Evolutionary conservation across 2,329 filamentous ascomycete genomes (phyloP), one percentile per base, ranked within the genome.

Genomic region (Pyrenochaeta sp.): DNA sequence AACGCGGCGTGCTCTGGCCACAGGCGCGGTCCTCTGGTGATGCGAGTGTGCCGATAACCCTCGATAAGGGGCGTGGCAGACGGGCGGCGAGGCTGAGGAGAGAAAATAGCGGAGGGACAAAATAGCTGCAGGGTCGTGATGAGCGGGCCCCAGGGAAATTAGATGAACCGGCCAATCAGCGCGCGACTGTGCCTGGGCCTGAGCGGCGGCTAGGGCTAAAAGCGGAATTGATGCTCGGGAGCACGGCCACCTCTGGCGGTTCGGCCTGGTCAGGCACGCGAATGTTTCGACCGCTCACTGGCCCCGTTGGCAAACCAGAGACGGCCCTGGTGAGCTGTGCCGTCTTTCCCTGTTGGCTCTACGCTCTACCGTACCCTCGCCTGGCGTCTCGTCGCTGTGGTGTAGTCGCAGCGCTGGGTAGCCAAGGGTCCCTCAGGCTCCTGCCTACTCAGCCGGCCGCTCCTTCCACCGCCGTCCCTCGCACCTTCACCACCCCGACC

Each of bases 21-120:
- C 19, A 3, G 8, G 20, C 21, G 17, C 34, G 36, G 26, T 21
- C 35, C 19, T 37, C 27, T 46, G 34, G 41, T 35, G 6, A 35
- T 40, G 15, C 50, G 51, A 49, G 57, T 38, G 43, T 39, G 39
- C 40, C 41, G 51, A 46, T 47, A 41, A 35, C 19, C 19, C 29
- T 57, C 46, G 48, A 55, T 54, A 58, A 60, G 53, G 50, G 59
- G 57, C n/a, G n/a, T n/a, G n/a, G n/a, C n/a, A n/a, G n/a, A n/a
- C n/a, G n/a, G n/a, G n/a, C n/a, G n/a, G 44, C 47, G 48, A 50
- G 47, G 44, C 41, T 45, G 44, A 41, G 40, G 34, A 29, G 41
- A 35, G 37, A 52, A 51, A n/a, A n/a, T n/a, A n/a, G n/a, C n/a
- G n/a, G n/a, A n/a, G 31, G 9, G 31, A 8, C 9, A 22, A 20